phyloP scores from a whole-genome alignment of 139 green algal species.

The Chlamydomonas sphaeroides region DNA sequence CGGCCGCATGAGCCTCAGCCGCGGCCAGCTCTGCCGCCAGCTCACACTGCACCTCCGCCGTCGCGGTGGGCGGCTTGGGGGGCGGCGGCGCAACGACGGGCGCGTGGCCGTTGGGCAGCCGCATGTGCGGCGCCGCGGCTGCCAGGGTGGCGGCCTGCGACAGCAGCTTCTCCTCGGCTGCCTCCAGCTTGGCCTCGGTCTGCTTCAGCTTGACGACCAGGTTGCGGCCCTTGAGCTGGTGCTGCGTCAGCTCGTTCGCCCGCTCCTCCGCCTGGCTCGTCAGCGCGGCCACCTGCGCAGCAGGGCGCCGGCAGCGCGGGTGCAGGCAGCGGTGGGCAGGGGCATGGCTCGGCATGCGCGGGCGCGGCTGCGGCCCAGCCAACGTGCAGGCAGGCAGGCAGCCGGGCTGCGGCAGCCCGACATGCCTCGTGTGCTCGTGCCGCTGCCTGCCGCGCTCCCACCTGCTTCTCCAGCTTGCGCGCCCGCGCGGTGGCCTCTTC shows the following conservation, averaged over 20 bases:
- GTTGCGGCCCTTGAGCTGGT: slow-evolving; percentile 44
- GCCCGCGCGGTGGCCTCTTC: not conserved
- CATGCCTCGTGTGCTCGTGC: too few relatives aligned
- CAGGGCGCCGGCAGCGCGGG: too few relatives aligned
- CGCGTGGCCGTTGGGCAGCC: slow-evolving; percentile 18
- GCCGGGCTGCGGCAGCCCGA: too few relatives aligned
- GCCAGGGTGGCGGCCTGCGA: not conserved
- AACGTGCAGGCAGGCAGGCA: too few relatives aligned
- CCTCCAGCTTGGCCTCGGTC: slow-evolving; percentile 44
- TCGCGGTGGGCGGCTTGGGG: not conserved
- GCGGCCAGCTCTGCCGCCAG: not conserved
- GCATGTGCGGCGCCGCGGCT: not conserved
- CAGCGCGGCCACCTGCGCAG: slow-evolving; percentile 17
- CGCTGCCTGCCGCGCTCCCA: not conserved
- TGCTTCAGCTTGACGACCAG: slow-evolving; percentile 51
- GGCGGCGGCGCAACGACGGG: not conserved
- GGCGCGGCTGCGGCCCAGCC: too few relatives aligned
- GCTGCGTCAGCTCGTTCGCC: slow-evolving; percentile 33
- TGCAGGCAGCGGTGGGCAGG: too few relatives aligned
- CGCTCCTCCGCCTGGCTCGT: not conserved
- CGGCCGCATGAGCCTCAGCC: not conserved
- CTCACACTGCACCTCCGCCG: slow-evolving; percentile 44
- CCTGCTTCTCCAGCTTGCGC: slow-evolving; percentile 34
- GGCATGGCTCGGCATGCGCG: too few relatives aligned
- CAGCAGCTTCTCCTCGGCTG: slow-evolving; percentile 26